phyloP scores from a whole-genome alignment of 2,329 filamentous ascomycete genomes.

The Apiospora saccharicola region DNA sequence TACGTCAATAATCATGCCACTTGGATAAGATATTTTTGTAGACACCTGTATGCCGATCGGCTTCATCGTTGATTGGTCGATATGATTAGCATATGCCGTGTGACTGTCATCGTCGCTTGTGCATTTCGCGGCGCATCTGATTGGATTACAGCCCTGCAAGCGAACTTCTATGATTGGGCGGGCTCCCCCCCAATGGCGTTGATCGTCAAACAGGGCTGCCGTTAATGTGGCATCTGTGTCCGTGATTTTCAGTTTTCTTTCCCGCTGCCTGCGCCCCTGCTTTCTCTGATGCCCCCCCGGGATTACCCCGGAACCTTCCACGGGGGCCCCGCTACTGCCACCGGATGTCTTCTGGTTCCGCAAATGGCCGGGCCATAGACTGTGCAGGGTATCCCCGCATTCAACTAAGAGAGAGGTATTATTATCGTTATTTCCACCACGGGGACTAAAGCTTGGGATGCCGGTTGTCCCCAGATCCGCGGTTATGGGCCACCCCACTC shows the following conservation, averaged over 20 bases:
- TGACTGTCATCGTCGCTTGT: background rate
- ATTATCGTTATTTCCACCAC: background rate
- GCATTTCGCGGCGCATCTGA: background rate
- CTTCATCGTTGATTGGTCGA: background rate
- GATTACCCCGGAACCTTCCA: background rate
- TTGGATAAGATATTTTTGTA: background rate
- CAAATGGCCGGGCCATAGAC: background rate
- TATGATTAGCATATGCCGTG: background rate
- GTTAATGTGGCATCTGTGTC: background rate
- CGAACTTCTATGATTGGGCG: background rate
- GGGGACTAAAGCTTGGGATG: background rate
- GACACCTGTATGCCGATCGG: background rate
- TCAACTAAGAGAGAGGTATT: background rate
- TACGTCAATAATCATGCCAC: background rate
- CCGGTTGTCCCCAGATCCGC: background rate
- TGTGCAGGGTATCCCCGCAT: background rate
- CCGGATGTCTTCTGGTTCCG: background rate
- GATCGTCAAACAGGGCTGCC: background rate
- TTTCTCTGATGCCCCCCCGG: background rate
- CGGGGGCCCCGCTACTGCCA: background rate
- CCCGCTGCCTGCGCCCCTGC: background rate
- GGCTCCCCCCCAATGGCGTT: background rate
- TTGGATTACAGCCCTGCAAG: background rate
- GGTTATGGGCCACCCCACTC: background rate
- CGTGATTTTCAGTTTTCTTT: background rate